Base-by-base conservation (phyloP, 441 rosid species). In the Flueggea neowawraea region DNA sequence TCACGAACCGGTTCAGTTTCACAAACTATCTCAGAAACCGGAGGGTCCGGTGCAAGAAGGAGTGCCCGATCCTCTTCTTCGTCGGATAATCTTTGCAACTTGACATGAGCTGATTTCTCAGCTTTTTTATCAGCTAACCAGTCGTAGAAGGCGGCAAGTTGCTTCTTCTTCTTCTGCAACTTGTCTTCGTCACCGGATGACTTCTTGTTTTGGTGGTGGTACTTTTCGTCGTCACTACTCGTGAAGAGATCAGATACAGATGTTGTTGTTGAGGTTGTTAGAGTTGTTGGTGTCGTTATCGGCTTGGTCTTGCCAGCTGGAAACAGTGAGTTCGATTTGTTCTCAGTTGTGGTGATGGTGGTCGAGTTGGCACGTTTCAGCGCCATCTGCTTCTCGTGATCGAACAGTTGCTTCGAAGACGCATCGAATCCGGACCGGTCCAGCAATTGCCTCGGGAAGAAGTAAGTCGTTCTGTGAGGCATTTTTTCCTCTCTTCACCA, bases 401-500 rank as follows among this genome's bases (percentile, higher is more conserved):
- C 69, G 64, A 69, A 75, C 59, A 61, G 71, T 48, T 69, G 73
- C 55, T 84, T 79, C 5, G 73, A 15, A 6, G 45, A 6, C 12
- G 45, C 45, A 11, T 11, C 45, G 71, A 74, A 80, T 16, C 81
- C 84, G n/a, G 73, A 57, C 66, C 85, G 88, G 61, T 90, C 97
- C n/a, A 92, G 96, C 64, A 94, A 89, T 73, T 94, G 97, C 82
- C 99, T 82, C 22, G 97, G 99, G 79, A 94, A 94, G 85, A 94
- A 83, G 89, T 94, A 94, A 62, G 99, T 91, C 5, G 99, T 83
- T 58, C 96, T 79, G 75, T 94, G 99, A 77, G 99, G 99, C 97
- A 94, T 94, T 73, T 75, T 67, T 62, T 57, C 17, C n/a, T 32
- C 36, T 22, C 12, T 78, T 61, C 45, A 17, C 11, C 28, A 16